Evolutionary conservation across 2,329 filamentous ascomycete species (phyloP).

Genomic region (Cladosporium sp.): DNA sequence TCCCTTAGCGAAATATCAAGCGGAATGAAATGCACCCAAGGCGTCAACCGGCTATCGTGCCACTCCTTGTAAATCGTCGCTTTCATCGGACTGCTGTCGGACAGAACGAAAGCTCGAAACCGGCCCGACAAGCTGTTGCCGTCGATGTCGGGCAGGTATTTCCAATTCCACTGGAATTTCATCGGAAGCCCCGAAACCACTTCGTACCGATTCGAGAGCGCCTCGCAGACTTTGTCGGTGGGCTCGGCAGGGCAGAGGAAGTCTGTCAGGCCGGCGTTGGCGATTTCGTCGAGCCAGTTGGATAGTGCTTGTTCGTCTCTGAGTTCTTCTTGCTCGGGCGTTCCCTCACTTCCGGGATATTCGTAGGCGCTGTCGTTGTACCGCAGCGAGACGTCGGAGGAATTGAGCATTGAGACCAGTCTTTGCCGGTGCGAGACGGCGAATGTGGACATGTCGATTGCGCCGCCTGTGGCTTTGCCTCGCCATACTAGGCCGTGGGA

Average conservation of each 20-base stretch:
- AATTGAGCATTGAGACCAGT: constrained; percentile 66
- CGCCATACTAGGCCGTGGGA: constrained; percentile 37
- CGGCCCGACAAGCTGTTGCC: constrained; percentile 49
- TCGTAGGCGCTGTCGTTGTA: not conserved
- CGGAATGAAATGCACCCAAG: constrained; percentile 35
- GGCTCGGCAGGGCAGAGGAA: not conserved
- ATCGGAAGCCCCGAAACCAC: constrained; percentile 31
- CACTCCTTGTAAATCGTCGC: constrained; percentile 35
- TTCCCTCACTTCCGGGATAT: not conserved
- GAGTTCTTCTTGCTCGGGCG: not conserved
- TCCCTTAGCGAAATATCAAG: constrained; percentile 27
- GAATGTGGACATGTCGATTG: constrained; percentile 52
- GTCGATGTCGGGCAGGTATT: constrained; percentile 70
- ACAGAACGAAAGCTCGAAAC: constrained; percentile 27
- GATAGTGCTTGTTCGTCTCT: not conserved
- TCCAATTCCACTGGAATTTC: constrained; percentile 46
- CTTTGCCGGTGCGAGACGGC: constrained; percentile 66
- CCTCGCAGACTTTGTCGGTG: not conserved
- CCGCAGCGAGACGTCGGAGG: constrained; percentile 37
- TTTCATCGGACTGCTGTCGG: constrained; percentile 29
- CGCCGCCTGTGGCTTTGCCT: constrained; percentile 41
- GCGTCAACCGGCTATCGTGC: constrained; percentile 33
- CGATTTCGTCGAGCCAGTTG: not conserved
- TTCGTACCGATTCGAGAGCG: constrained; percentile 22
- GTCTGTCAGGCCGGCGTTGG: constrained; percentile 5